Percentiles rank a stretch among this genome's conserved stretches.
These are phyloP conservation scores for Parathielavia appendiculata DNA, from an alignment of 495 filamentous ascomycete genomes.

Conservation along the genomic window DNA sequence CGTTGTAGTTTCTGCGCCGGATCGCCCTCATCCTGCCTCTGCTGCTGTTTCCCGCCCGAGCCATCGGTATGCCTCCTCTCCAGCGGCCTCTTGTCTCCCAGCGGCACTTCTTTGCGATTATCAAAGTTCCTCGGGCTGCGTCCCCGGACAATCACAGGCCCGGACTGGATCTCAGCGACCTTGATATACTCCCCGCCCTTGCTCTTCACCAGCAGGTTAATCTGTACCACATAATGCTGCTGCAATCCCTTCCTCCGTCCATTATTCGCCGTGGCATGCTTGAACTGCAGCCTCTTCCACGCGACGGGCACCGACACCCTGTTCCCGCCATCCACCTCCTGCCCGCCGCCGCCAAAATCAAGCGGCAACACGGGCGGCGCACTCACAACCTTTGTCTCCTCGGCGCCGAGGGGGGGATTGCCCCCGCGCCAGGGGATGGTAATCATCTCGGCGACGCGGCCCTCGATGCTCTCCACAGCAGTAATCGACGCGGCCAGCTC, in stretches of 20 bases:
- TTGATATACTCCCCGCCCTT: conserved; percentile 54
- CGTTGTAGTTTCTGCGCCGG: conserved; percentile 31
- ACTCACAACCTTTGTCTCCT: conserved; percentile 45
- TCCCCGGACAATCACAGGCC: conserved; percentile 63
- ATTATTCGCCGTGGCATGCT: conserved; percentile 85
- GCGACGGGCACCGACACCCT: conserved; percentile 72
- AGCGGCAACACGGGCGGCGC: conserved; percentile 58
- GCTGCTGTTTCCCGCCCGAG: conserved; percentile 8
- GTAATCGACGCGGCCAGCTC: conserved; percentile 75
- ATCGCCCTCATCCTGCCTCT: conserved; percentile 22
- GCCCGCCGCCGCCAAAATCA: conserved; percentile 64
- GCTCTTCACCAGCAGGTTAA: conserved; percentile 57
- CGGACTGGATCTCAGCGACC: conserved; percentile 57
- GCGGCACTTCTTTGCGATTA: conserved; percentile 59
- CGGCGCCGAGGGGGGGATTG: conserved; percentile 48
- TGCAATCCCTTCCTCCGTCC: conserved; percentile 66
- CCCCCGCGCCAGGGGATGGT: conserved; percentile 90
- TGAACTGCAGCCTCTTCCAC: conserved; percentile 90
- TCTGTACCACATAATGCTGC: conserved; percentile 64
- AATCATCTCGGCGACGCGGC: conserved; percentile 83
- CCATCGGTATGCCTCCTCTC: conserved; percentile 24
- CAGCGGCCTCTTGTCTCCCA: conserved; percentile 43
- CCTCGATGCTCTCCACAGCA: conserved; percentile 86
- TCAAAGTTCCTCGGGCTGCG: conserved; percentile 66
- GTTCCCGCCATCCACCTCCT: conserved; percentile 60